Conservation (phyloP, 2,329 filamentous ascomycete species). For the Hypoxylon sp. region DNA sequence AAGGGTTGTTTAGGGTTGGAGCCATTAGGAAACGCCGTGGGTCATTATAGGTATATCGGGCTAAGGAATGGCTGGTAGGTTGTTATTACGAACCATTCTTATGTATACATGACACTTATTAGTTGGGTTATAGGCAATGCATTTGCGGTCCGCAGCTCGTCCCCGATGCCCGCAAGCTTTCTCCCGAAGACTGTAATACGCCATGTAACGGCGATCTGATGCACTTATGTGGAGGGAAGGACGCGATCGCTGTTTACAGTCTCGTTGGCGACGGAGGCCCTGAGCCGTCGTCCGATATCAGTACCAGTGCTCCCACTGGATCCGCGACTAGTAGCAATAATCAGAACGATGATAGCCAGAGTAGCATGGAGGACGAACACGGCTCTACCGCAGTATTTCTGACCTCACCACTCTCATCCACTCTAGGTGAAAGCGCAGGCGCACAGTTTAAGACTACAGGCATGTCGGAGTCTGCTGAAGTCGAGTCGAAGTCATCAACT, state of each 20-base stretch:
- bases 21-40: conserved; percentile 16
- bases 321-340: neutral
- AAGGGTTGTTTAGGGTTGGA: conserved; percentile 41
- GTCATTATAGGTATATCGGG: neutral
- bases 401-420: neutral
- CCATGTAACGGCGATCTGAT: neutral
- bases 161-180: neutral
- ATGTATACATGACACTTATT: neutral
- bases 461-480: conserved; percentile 3
- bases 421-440: conserved; percentile 2
- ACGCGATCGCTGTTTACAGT: neutral
- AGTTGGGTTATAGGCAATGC: neutral
- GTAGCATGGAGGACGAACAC: neutral
- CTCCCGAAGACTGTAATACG: neutral
- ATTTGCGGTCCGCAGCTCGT: neutral
- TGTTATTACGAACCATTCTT: neutral
- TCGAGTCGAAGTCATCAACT: neutral
- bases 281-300: neutral
- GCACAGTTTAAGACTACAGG: conserved; percentile 23
- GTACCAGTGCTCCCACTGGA: neutral
- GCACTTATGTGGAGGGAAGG: neutral
- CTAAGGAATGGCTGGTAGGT: neutral
- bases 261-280: neutral
- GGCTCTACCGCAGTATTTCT: neutral
- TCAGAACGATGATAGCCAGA: neutral